Conservation (phyloP, 176 grass and related monocot species). For the Puya raimondii region DNA sequence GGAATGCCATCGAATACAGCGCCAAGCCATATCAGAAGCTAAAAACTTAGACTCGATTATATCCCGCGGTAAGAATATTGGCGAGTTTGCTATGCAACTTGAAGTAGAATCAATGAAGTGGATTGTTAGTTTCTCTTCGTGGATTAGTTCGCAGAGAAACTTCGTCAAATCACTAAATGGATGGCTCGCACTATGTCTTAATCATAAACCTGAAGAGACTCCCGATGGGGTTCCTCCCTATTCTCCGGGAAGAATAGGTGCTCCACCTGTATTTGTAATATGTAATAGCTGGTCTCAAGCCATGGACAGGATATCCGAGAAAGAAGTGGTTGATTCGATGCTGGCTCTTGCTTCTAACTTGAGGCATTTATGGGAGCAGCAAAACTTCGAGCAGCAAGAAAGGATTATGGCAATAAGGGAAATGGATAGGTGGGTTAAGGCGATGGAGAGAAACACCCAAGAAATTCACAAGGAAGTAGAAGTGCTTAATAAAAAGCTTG, state of each 20-base stretch:
- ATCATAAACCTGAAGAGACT: constrained; percentile 33
- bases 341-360: constrained; percentile 45
- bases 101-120: constrained; percentile 92
- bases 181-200: constrained; percentile 72
- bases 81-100: constrained; percentile 37
- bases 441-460: constrained; percentile 40
- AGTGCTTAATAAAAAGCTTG: constrained; percentile 65
- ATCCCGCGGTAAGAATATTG: constrained; percentile 23
- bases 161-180: constrained; percentile 70
- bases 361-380: constrained; percentile 45
- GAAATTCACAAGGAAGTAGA: constrained; percentile 61
- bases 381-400: constrained; percentile 40
- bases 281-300: constrained; percentile 81
- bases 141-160: constrained; percentile 70
- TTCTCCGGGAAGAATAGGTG: constrained; percentile 59
- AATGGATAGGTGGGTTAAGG: constrained; percentile 53
- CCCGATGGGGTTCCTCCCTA: constrained; percentile 41
- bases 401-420: constrained; percentile 34
- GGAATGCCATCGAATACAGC: constrained; percentile 54
- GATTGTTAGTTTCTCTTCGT: constrained; percentile 61
- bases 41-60: constrained; percentile 39
- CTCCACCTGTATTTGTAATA: constrained; percentile 62
- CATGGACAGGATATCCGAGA: constrained; percentile 61
- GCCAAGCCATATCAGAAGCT: constrained; percentile 44
- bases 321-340: constrained; percentile 55